Base-by-base conservation (phyloP, 2,329 filamentous ascomycete species). In the Macrophomina tecta region DNA sequence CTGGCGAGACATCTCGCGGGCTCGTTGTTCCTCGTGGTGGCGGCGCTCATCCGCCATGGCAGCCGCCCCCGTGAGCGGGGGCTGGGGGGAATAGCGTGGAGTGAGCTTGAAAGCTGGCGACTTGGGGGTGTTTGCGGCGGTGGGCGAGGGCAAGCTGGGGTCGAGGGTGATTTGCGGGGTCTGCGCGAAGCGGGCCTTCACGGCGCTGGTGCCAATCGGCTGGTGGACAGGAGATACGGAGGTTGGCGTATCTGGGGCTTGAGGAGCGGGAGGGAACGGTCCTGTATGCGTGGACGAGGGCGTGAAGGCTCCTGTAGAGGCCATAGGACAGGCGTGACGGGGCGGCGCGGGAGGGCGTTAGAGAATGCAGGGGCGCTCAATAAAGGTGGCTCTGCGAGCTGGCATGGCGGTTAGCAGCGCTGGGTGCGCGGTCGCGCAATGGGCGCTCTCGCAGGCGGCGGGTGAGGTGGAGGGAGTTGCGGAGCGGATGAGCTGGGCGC, bases 21-120 rank as follows among this genome's bases (percentile, higher is more conserved):
- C 69, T 65, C 78, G 74, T 66, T 81, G 77, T 52, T 66, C 64
- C 67, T 82, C 77, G 67, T 77, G 75, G 67, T 74, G 75, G 52
- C 80, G 78, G 67, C 81, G 81, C 70, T 84, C 77, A 70, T 85
- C 83, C 53, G 79, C 80, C 71, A 84, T 75, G 48, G 82, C 83
- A 66, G 80, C 80, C 23, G 81, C 81, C 55, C 81, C 83, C 0
- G 83, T 83, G 32, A 85, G 76, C 42, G 78, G 78, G 66, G 78
- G 78, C 67, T 76, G 74, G 2, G 80, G 80, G 16, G 79, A 80
- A 42, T 73, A 75, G 67, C 74, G 72, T 8, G 80, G 79, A 40
- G 80, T 82, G 66, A 58, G 52, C 45, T 66, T 66, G 53, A 66
- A 58, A 7, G 78, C 77, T 28, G 78, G 79, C 9, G 80, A 80